These are phyloP conservation scores for Melastoma candidum DNA, from an alignment of 441 rosid species.

Conservation along the genomic window DNA sequence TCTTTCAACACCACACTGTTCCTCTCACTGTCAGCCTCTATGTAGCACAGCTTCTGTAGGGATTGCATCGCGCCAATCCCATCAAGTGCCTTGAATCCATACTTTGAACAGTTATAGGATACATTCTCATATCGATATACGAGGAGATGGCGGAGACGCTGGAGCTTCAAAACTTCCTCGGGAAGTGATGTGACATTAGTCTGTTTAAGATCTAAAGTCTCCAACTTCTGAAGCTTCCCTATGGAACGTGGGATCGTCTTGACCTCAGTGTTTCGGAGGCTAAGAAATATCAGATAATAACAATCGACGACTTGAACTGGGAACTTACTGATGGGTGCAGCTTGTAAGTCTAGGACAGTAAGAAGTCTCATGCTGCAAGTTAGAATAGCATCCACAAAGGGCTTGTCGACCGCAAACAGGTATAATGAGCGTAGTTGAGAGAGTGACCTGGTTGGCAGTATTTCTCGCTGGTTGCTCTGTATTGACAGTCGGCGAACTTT, in stretches of 20 bases:
- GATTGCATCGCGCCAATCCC: slow-evolving; percentile 1
- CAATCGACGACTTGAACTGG: slow-evolving; percentile 9
- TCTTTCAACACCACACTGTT: background rate
- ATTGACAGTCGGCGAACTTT: slow-evolving; percentile 31
- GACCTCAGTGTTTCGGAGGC: slow-evolving; percentile 10
- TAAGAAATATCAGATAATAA: slow-evolving; percentile 7
- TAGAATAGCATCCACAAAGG: slow-evolving; percentile 1
- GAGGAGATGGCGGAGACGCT: slow-evolving; percentile 11
- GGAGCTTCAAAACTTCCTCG: slow-evolving; percentile 11
- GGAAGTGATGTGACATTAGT: slow-evolving; percentile 14
- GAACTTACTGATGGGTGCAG: slow-evolving; percentile 7
- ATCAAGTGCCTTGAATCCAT: slow-evolving; percentile 5
- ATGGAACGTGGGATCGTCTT: slow-evolving; percentile 8
- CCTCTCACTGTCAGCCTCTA: slow-evolving; percentile 4
- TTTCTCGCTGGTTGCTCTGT: slow-evolving; percentile 17
- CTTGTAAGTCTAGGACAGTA: slow-evolving; percentile 13
- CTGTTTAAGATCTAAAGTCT: slow-evolving; percentile 18
- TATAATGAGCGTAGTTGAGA: slow-evolving; percentile 32
- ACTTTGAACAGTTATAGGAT: background rate
- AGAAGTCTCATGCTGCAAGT: slow-evolving; percentile 1
- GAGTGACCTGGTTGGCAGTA: slow-evolving; percentile 6
- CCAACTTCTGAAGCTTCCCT: slow-evolving; percentile 11
- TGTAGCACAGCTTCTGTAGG: slow-evolving; percentile 7
- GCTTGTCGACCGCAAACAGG: slow-evolving; percentile 20
- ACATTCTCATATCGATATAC: slow-evolving; percentile 9